phyloP scores from a whole-genome alignment of 805 yeast genomes.

The Ogataea nakhonphanomensis region DNA sequence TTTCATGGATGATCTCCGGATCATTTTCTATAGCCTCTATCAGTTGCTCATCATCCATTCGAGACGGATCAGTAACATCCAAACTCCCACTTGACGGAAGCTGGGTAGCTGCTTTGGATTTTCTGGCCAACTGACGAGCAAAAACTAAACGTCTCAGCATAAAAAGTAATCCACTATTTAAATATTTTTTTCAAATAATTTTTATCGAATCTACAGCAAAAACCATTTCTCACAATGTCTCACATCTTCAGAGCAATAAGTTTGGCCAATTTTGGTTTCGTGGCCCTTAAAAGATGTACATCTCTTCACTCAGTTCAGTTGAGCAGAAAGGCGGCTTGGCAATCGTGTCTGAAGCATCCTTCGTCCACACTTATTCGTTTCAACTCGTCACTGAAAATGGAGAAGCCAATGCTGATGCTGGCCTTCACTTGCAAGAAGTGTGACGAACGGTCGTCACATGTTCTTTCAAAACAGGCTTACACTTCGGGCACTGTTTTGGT shows the following conservation, averaged over 20 bases:
- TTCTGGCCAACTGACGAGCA: conserved; percentile 1
- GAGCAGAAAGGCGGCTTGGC: too few species aligned
- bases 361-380: background rate
- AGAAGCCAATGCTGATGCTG: conserved; percentile 76
- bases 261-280: too few species aligned
- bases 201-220: background rate
- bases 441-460: conserved; percentile 76
- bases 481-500: conserved; percentile 80
- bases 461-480: conserved; percentile 91
- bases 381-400: conserved; percentile 44
- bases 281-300: too few species aligned
- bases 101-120: background rate
- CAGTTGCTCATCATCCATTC: conserved; percentile 6
- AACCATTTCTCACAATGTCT: background rate
- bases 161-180: background rate
- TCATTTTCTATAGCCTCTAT: conserved; percentile 8
- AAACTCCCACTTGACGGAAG: too few species aligned
- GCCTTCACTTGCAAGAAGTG: conserved; percentile 93
- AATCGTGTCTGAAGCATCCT: too few species aligned
- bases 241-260: too few species aligned
- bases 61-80: background rate
- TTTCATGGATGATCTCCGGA: conserved; percentile 1
- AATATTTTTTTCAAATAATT: background rate
- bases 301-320: too few species aligned
- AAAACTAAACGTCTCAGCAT: conserved; percentile 5